Conservation (phyloP, 2,329 filamentous ascomycete genomes). For the Fusarium ramigenum region DNA sequence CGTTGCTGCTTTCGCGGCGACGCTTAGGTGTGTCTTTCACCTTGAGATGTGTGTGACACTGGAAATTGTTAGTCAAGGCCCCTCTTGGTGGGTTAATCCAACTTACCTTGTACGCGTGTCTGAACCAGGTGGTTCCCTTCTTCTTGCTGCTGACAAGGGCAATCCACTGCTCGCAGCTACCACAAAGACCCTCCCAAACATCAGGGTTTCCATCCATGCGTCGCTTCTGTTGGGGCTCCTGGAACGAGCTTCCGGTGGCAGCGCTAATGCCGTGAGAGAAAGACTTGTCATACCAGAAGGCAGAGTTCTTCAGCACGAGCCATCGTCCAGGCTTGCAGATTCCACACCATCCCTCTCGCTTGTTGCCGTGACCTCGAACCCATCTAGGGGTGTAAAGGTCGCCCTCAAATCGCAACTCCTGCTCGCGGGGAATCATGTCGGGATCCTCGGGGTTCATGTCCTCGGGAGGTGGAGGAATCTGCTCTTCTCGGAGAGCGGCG, state of each 20-base stretch:
- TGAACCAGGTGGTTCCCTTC: constrained; percentile 92
- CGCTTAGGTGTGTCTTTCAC: constrained; percentile 76
- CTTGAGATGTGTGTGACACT: constrained; percentile 78
- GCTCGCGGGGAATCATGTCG: constrained; percentile 79
- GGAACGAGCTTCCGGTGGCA: constrained; percentile 80
- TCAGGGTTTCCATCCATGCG: constrained; percentile 83
- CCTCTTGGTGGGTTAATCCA: background rate
- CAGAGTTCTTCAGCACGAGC: constrained; percentile 89
- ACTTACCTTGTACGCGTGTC: constrained; percentile 85
- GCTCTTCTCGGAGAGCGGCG: constrained; percentile 77
- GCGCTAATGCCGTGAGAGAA: constrained; percentile 90
- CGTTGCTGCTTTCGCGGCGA: constrained; percentile 69
- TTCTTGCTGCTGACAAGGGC: constrained; percentile 86
- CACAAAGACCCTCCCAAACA: constrained; percentile 82
- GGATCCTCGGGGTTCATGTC: constrained; percentile 84
- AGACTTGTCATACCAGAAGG: constrained; percentile 93
- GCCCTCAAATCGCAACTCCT: constrained; percentile 80
- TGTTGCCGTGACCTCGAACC: constrained; percentile 87
- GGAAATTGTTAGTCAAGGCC: constrained; percentile 33
- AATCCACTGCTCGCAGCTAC: constrained; percentile 83
- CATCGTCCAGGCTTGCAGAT: constrained; percentile 87
- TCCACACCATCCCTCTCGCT: constrained; percentile 89
- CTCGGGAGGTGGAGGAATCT: constrained; percentile 76
- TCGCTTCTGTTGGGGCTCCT: constrained; percentile 77
- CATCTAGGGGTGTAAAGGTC: constrained; percentile 86